Evolutionary conservation across 2,329 filamentous ascomycete genomes (phyloP), one percentile per base, ranked within the genome.

Genomic region (Macroventuria anomochaeta): DNA sequence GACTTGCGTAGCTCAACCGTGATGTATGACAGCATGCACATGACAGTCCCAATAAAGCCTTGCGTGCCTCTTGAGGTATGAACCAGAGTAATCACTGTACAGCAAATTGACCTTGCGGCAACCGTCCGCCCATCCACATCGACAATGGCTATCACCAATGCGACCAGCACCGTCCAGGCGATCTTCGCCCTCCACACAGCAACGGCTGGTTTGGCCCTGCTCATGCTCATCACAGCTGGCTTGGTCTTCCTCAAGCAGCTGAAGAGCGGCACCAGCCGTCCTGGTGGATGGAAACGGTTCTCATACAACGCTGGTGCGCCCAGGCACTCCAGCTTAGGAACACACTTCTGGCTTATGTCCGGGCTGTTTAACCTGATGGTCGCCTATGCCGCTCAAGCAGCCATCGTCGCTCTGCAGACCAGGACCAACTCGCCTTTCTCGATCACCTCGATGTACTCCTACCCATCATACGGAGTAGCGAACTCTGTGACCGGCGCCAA

Each of bases 111-210:
- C 38, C 26, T 48, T 39, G 44, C 51, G 44, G 33, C 44, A 53
- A 12, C 11, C 2, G 8, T 23, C 8, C 29, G 29, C 12, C 29
- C 17, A 39, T 28, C 1, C 3, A 49, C 15, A 17, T 11, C 7
- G 4, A 55, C 12, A 15, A 55, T 55, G 52, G 31, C 54, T 12
- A 58, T 63, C 25, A 57, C 59, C 20, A 55, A 51, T 31, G 48
- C 61, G 7, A 55, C 54, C 13, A 55, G 49, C 50, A 46, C 59
- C 15, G 59, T 62, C 5, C 50, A 63, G 39, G 59, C 46, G 18
- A 63, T 63, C 34, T 63, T 61, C 23, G 51, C 61, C 28, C 54
- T 63, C 0, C 61, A 61, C 41, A 47, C 58, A 37, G 46, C 57
- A 34, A 63, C 60, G 51, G 53, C 58, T 17, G 56, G 58, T 7